These are phyloP conservation scores for Closterium sp. DNA, from an alignment of 139 green algal species.

Conservation along the genomic window DNA sequence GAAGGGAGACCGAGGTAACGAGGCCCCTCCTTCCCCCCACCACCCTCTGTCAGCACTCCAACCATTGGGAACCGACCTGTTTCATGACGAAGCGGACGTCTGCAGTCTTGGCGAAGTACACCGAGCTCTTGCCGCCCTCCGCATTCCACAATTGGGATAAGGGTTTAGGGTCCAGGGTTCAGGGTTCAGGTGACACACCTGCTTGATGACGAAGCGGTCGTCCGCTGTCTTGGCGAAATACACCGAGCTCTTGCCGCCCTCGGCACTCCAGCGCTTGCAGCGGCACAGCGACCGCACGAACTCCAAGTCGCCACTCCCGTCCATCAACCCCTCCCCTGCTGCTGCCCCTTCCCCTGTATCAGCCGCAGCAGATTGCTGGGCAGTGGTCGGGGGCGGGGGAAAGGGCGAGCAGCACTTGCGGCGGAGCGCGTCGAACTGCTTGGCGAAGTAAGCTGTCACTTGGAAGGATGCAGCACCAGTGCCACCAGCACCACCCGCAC, in stretches of 20 bases:
- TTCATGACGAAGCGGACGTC: constrained; percentile 75
- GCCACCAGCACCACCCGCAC: neutral
- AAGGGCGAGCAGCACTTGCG: constrained; percentile 12
- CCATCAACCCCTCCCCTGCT: neutral
- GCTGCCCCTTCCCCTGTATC: neutral
- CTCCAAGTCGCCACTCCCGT: constrained; percentile 58
- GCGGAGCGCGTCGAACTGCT: constrained; percentile 51
- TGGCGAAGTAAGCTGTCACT: constrained; percentile 52
- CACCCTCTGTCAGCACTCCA: too few species aligned
- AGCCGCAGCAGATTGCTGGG: neutral
- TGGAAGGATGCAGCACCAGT: constrained; percentile 4
- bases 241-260: constrained; percentile 82
- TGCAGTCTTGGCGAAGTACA: constrained; percentile 89
- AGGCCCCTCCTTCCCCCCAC: too few species aligned
- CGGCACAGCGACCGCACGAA: constrained; percentile 79
- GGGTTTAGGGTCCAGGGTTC: too few species aligned
- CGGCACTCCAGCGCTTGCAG: constrained; percentile 72
- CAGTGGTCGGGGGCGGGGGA: neutral
- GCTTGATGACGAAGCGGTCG: constrained; percentile 70
- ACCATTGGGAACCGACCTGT: too few species aligned
- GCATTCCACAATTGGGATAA: too few species aligned
- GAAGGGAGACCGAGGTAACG: too few species aligned
- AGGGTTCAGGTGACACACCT: too few species aligned
- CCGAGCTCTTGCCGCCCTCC: constrained; percentile 80
- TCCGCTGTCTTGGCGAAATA: constrained; percentile 92